phyloP scores from a whole-genome alignment of 495 filamentous ascomycete genomes.

The Beverwykella pulmonaria region DNA sequence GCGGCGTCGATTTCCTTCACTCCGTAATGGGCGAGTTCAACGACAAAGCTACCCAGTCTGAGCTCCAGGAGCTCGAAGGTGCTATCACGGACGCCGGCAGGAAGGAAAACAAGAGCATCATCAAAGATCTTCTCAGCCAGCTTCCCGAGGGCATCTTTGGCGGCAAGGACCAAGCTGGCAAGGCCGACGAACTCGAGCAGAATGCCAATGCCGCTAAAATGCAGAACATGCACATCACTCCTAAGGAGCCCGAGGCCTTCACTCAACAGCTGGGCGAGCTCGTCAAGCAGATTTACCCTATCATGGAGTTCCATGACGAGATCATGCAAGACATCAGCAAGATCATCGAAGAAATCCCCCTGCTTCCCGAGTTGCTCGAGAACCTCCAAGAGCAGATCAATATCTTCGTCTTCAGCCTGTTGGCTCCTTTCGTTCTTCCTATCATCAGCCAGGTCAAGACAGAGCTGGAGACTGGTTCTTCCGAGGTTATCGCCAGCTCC shows the following conservation, averaged over 20 bases:
- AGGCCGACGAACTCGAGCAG: slow-evolving; percentile 61
- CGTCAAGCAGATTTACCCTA: slow-evolving; percentile 76
- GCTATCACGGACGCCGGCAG: slow-evolving; percentile 64
- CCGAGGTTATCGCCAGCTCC: slow-evolving; percentile 80
- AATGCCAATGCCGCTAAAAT: slow-evolving; percentile 61
- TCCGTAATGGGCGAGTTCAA: slow-evolving; percentile 86
- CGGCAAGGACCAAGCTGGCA: slow-evolving; percentile 65
- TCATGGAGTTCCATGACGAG: slow-evolving; percentile 85
- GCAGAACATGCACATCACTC: slow-evolving; percentile 64
- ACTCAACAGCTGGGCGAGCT: slow-evolving; percentile 66
- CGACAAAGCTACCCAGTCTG: slow-evolving; percentile 85
- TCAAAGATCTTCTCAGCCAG: slow-evolving; percentile 75
- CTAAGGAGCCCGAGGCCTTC: slow-evolving; percentile 75
- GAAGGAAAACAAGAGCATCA: slow-evolving; percentile 60
- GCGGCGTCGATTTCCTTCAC: slow-evolving; percentile 84
- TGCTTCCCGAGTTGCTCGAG: slow-evolving; percentile 76
- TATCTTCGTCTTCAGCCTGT: slow-evolving; percentile 80
- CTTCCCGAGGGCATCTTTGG: slow-evolving; percentile 77
- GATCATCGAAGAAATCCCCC: slow-evolving; percentile 76
- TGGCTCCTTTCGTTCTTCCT: slow-evolving; percentile 83
- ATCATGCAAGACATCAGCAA: slow-evolving; percentile 76
- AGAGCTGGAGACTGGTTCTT: slow-evolving; percentile 80
- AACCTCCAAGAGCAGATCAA: slow-evolving; percentile 71
- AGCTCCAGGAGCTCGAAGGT: slow-evolving; percentile 79
- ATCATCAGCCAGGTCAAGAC: slow-evolving; percentile 82